Evolutionary conservation across 352 stramenopile genomes (phyloP).

Genomic region (Aphanomyces euteiches): DNA sequence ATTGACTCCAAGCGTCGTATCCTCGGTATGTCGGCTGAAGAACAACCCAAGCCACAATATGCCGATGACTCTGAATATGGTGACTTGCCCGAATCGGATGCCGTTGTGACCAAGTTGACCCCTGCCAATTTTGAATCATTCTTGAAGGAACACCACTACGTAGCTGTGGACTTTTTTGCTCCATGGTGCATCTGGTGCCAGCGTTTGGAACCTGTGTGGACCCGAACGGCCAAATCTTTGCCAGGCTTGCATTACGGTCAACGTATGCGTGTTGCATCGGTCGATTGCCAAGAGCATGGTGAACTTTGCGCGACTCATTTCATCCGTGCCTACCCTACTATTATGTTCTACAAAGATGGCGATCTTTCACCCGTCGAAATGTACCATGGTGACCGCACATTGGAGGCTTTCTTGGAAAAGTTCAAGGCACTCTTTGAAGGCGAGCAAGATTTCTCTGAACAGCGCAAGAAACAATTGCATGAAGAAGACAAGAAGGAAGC

Average conservation of each 20-base stretch:
- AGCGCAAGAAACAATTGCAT: slow-evolving; percentile 91
- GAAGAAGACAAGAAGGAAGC: slow-evolving; percentile 89
- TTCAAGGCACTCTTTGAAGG: slow-evolving; percentile 84
- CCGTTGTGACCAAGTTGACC: slow-evolving; percentile 66
- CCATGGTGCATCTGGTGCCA: slow-evolving; percentile 97
- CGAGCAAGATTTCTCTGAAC: slow-evolving; percentile 64
- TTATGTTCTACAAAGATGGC: slow-evolving; percentile 94
- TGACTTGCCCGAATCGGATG: slow-evolving; percentile 72
- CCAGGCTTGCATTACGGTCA: slow-evolving; percentile 80
- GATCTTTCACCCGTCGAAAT: slow-evolving; percentile 89
- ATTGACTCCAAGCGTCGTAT: slow-evolving; percentile 80
- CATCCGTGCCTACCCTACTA: slow-evolving; percentile 95
- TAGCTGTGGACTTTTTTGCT: slow-evolving; percentile 96
- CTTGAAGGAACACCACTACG: slow-evolving; percentile 91
- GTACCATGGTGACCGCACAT: slow-evolving; percentile 94
- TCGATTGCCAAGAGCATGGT: slow-evolving; percentile 93
- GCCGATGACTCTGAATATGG: slow-evolving; percentile 60
- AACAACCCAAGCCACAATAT: slow-evolving; percentile 73
- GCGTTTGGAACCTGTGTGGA: slow-evolving; percentile 94
- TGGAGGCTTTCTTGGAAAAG: slow-evolving; percentile 87
- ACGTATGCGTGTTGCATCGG: slow-evolving; percentile 72
- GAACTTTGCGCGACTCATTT: slow-evolving; percentile 93
- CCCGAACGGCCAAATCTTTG: slow-evolving; percentile 89
- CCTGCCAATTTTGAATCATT: slow-evolving; percentile 90
- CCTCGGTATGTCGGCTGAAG: slow-evolving; percentile 85